Conservation (phyloP, 805 yeast species). For the Wickerhamomyces bisporus region DNA sequence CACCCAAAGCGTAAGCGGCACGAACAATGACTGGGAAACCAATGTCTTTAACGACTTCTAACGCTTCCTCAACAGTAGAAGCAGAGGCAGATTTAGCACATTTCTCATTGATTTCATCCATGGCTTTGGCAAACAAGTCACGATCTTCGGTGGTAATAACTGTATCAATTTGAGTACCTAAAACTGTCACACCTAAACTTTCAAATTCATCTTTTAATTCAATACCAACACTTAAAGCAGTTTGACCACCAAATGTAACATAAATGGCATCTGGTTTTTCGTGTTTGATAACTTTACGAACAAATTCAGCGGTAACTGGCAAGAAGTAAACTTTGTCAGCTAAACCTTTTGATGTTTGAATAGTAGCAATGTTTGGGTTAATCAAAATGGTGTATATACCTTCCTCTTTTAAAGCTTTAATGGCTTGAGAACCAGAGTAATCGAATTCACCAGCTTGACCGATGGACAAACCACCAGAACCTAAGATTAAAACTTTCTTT, state of each 20-base stretch:
- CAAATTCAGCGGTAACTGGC: conserved; percentile 97
- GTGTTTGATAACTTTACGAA: conserved; percentile 87
- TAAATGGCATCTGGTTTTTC: conserved; percentile 97
- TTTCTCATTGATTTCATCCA: conserved; percentile 93
- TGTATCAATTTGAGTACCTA: conserved; percentile 96
- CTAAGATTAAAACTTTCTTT: conserved; percentile 89
- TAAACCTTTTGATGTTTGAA: conserved; percentile 94
- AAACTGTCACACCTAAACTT: conserved; percentile 83
- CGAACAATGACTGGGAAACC: conserved; percentile 96
- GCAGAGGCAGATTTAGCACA: conserved; percentile 94
- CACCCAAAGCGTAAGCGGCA: conserved; percentile 97
- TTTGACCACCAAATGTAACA: conserved; percentile 98
- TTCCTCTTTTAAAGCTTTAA: conserved; percentile 96
- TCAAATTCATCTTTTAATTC: conserved; percentile 93
- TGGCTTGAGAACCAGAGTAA: conserved; percentile 98
- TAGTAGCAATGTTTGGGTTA: conserved; percentile 97
- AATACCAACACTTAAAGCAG: conserved; percentile 95
- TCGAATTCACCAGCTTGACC: conserved; percentile 99
- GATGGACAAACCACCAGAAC: conserved; percentile 97
- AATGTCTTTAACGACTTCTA: conserved; percentile 76
- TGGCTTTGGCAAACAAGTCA: conserved; percentile 89
- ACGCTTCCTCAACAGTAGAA: conserved; percentile 71
- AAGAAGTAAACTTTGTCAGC: conserved; percentile 97
- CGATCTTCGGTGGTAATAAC: conserved; percentile 97
- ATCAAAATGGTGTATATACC: conserved; percentile 94